Evolutionary conservation across 139 green algal species (phyloP), one percentile per base, ranked within the genome.

Genomic region (Chlamydomonas asymmetrica): DNA sequence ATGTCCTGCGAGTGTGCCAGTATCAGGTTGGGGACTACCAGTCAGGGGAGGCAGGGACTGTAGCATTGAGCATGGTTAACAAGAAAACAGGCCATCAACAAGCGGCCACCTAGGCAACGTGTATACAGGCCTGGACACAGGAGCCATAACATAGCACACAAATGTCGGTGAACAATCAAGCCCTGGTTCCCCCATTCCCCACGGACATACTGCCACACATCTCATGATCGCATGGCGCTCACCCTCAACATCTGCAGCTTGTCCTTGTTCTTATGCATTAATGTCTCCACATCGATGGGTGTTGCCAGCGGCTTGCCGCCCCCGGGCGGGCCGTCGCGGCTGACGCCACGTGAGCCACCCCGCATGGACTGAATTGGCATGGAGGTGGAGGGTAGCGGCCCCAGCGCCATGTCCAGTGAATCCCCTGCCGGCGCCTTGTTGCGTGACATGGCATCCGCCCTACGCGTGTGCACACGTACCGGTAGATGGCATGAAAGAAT

Each of bases 181-280:
- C n/a, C n/a, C n/a, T n/a, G n/a, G n/a, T n/a, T n/a, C n/a, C n/a
- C n/a, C n/a, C n/a, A n/a, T n/a, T n/a, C n/a, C n/a, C n/a, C n/a
- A n/a, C n/a, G n/a, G n/a, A n/a, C n/a, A n/a, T n/a, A n/a, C n/a
- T n/a, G n/a, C n/a, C n/a, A n/a, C n/a, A n/a, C n/a, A n/a, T n/a
- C n/a, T n/a, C n/a, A n/a, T n/a, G n/a, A n/a, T n/a, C n/a, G n/a
- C n/a, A n/a, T n/a, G n/a, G n/a, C 4, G 27, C 73, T 6, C 45
- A 81, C 68, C 70, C 67, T 76, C 40, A 76, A 57, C 57, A 60
- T 48, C 5, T 29, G 56, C 39, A 76, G 70, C 69, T 82, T 82
- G 29, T 82, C 76, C 49, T 61, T 10, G 68, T 82, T 82, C 18
- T 49, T 39, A 1, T 48, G 56, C 50, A 74, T 63, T 23, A 82